Percentiles rank a stretch among this genome's conserved stretches.
Evolutionary conservation across 2,329 filamentous ascomycete genomes (phyloP).

Genomic region (Neoarthrinium moseri): DNA sequence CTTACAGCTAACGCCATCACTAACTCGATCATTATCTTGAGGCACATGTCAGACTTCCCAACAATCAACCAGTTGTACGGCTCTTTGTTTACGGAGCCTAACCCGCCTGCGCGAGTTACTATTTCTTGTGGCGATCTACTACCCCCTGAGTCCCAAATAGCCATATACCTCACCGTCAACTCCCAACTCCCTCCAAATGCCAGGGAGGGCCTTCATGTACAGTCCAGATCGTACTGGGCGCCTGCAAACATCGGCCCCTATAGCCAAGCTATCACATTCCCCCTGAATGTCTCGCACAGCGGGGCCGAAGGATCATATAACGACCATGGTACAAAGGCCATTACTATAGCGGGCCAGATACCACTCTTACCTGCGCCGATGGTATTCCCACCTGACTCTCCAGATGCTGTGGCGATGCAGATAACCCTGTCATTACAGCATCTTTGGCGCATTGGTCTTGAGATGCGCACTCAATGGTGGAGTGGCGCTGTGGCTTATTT

Average conservation of each 20-base stretch:
- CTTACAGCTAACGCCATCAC: slow-evolving; percentile 45
- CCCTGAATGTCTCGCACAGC: slow-evolving; percentile 27
- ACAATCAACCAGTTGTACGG: slow-evolving; percentile 75
- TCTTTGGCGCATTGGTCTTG: slow-evolving; percentile 76
- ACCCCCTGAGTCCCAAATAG: slow-evolving; percentile 55
- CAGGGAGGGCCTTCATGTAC: slow-evolving; percentile 76
- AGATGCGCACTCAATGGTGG: slow-evolving; percentile 74
- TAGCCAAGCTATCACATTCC: slow-evolving; percentile 76
- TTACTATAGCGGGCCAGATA: slow-evolving; percentile 87
- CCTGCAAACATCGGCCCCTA: slow-evolving; percentile 97
- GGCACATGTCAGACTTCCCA: slow-evolving; percentile 77
- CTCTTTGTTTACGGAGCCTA: slow-evolving; percentile 70
- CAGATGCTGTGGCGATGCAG: slow-evolving; percentile 52
- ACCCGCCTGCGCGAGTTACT: slow-evolving; percentile 82
- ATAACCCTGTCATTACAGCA: slow-evolving; percentile 80
- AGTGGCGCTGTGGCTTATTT: slow-evolving; percentile 75
- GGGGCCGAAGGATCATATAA: slow-evolving; percentile 24
- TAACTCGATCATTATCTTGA: slow-evolving; percentile 67
- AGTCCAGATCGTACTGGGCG: slow-evolving; percentile 94
- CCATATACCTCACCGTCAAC: slow-evolving; percentile 54
- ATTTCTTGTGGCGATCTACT: slow-evolving; percentile 72
- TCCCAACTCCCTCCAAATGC: slow-evolving; percentile 20
- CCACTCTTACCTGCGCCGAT: slow-evolving; percentile 81
- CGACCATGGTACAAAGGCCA: slow-evolving; percentile 18
- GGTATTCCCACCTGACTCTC: slow-evolving; percentile 45